phyloP scores from a whole-genome alignment of 495 filamentous ascomycete species.

The Aspergillus heteromorphus region DNA sequence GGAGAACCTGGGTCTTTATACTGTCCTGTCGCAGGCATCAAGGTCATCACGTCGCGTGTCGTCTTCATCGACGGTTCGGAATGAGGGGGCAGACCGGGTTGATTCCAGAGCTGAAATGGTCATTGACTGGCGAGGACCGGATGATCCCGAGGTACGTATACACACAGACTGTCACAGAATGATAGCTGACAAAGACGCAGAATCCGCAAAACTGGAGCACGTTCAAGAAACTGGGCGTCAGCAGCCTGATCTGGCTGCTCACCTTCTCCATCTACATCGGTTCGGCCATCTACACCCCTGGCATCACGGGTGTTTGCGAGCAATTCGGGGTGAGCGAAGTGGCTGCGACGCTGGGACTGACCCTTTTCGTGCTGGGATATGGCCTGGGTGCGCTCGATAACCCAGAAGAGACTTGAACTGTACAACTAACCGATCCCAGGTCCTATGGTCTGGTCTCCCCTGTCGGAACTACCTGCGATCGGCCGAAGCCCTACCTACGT shows the following conservation, averaged over 20 bases:
- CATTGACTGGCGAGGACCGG: slow-evolving; percentile 18
- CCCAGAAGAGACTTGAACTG: no score
- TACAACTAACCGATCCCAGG: slow-evolving; percentile 22
- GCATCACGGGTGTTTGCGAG: slow-evolving; percentile 21
- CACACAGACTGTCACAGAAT: background rate
- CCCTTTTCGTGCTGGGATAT: slow-evolving; percentile 46
- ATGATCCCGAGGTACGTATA: slow-evolving; percentile 28
- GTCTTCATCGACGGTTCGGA: background rate
- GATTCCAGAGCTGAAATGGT: background rate
- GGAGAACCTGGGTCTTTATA: slow-evolving; percentile 16
- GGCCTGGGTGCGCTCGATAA: slow-evolving; percentile 22
- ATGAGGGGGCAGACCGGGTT: background rate
- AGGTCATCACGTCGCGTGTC: slow-evolving; percentile 10
- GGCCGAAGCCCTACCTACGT: slow-evolving; percentile 48
- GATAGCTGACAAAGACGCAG: slow-evolving; percentile 2
- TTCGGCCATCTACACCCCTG: slow-evolving; percentile 27
- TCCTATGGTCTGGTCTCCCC: slow-evolving; percentile 45
- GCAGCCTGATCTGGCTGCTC: slow-evolving; percentile 19
- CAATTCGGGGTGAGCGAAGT: slow-evolving; percentile 43
- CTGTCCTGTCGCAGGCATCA: slow-evolving; percentile 19
- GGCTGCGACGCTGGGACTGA: slow-evolving; percentile 44
- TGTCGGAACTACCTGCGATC: slow-evolving; percentile 46
- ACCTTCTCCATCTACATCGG: slow-evolving; percentile 32
- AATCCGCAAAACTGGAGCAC: slow-evolving; percentile 50
- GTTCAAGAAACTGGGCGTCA: slow-evolving; percentile 15